Percentiles rank a stretch among this genome's conserved stretches.
Evolutionary conservation across 75 land plant genomes (phyloP).

Genomic region (Pinus taeda): DNA sequence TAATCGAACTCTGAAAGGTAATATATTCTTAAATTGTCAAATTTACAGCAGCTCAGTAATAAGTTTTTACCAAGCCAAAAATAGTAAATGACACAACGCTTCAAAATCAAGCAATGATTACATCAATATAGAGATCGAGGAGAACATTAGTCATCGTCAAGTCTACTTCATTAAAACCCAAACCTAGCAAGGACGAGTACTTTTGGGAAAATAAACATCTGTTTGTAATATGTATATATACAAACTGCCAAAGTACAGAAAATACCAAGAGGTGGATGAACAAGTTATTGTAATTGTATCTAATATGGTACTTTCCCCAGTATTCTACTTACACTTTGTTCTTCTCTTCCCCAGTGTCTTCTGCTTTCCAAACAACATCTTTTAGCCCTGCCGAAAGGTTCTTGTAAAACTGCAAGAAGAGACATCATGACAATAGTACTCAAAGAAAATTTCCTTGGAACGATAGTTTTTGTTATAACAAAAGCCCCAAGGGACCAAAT

Average conservation of each 20-base stretch:
- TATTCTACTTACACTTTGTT: background rate
- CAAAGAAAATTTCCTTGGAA: background rate
- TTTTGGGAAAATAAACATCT: background rate
- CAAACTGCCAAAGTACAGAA: background rate
- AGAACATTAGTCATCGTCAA: background rate
- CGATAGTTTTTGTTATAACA: background rate
- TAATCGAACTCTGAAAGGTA: background rate
- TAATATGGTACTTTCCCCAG: background rate
- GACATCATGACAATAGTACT: background rate
- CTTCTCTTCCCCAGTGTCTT: conserved; percentile 13
- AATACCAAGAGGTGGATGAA: background rate
- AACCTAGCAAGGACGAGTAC: background rate
- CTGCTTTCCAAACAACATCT: conserved; percentile 69
- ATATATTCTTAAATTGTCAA: background rate
- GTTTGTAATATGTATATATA: background rate
- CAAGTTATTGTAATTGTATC: background rate
- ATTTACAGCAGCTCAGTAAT: background rate
- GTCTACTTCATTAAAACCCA: background rate
- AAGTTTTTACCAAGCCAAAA: background rate
- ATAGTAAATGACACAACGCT: background rate
- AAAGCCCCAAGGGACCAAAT: background rate
- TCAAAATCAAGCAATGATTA: background rate
- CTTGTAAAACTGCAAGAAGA: conserved; percentile 60
- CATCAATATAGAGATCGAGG: background rate
- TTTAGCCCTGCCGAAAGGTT: conserved; percentile 65